phyloP scores from a whole-genome alignment of 75 land plant genomes.

The Isoetes taiwanensis region DNA sequence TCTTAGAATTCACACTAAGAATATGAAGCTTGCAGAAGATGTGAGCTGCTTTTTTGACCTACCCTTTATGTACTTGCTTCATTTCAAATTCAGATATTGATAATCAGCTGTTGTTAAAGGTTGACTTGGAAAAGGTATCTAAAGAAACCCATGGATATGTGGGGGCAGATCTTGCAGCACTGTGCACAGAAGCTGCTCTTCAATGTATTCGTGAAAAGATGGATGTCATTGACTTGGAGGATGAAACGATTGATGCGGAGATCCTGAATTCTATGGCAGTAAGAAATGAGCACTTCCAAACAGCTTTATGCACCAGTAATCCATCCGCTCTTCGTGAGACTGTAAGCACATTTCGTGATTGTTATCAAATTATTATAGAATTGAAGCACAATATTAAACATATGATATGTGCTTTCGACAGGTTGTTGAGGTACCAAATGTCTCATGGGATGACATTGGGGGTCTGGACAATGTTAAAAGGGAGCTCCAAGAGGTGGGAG shows the following conservation, averaged over 20 bases:
- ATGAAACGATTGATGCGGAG: slow-evolving; percentile 19
- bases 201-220: slow-evolving; percentile 9
- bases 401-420: too few species aligned
- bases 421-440: slow-evolving; percentile 1
- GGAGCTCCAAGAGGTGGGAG: slow-evolving; percentile 5
- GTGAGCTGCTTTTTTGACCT: background rate
- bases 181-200: slow-evolving; percentile 8
- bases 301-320: slow-evolving; percentile 1
- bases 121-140: background rate
- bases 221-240: slow-evolving; percentile 10
- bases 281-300: slow-evolving; percentile 6
- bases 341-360: too few species aligned
- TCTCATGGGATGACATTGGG: slow-evolving; percentile 5
- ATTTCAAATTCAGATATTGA: too few species aligned
- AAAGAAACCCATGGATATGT: slow-evolving; percentile 6
- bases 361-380: too few species aligned
- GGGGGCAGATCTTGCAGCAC: slow-evolving; percentile 8
- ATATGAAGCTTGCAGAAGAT: slow-evolving; percentile 6
- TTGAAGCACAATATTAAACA: too few species aligned
- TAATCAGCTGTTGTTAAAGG: background rate
- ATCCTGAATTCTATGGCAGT: slow-evolving; percentile 16
- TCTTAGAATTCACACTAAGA: slow-evolving; percentile 9
- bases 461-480: background rate
- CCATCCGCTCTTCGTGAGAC: slow-evolving; percentile 10
- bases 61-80: background rate